Percentiles rank a stretch among this genome's conserved stretches.
Evolutionary conservation across 164 flowering plant species (phyloP).

Genomic region (Houttuynia cordata): DNA sequence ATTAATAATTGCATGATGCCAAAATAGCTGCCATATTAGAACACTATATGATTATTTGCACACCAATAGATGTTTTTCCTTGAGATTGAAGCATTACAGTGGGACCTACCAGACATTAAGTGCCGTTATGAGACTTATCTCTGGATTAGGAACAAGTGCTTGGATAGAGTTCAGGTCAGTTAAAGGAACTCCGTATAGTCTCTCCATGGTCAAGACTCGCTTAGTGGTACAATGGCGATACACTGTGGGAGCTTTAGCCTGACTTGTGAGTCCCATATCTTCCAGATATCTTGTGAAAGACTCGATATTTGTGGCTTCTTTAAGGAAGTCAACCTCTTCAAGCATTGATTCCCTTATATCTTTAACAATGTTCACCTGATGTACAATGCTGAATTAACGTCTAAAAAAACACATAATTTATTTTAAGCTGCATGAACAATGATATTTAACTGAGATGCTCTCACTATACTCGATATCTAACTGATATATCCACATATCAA

Average conservation of each 20-base stretch:
- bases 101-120: slow-evolving; percentile 83
- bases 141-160: slow-evolving; percentile 81
- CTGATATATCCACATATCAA: no score
- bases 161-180: slow-evolving; percentile 83
- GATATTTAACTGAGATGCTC: background rate
- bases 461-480: no score
- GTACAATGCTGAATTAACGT: background rate
- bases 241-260: slow-evolving; percentile 89
- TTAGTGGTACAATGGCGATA: slow-evolving; percentile 58
- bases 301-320: slow-evolving; percentile 83
- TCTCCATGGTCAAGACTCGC: slow-evolving; percentile 83
- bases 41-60: background rate
- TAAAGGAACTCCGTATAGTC: slow-evolving; percentile 96
- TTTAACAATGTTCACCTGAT: slow-evolving; percentile 92
- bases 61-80: background rate
- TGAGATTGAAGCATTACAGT: background rate
- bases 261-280: slow-evolving; percentile 73
- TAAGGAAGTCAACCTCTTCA: slow-evolving; percentile 91
- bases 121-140: slow-evolving; percentile 79
- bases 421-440: background rate
- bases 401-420: background rate
- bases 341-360: slow-evolving; percentile 92
- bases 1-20: no score
- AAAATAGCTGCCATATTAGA: background rate
- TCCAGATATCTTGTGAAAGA: slow-evolving; percentile 74